Evolutionary conservation across 2,329 filamentous ascomycete species (phyloP).

Genomic region (Colletotrichum scovillei): DNA sequence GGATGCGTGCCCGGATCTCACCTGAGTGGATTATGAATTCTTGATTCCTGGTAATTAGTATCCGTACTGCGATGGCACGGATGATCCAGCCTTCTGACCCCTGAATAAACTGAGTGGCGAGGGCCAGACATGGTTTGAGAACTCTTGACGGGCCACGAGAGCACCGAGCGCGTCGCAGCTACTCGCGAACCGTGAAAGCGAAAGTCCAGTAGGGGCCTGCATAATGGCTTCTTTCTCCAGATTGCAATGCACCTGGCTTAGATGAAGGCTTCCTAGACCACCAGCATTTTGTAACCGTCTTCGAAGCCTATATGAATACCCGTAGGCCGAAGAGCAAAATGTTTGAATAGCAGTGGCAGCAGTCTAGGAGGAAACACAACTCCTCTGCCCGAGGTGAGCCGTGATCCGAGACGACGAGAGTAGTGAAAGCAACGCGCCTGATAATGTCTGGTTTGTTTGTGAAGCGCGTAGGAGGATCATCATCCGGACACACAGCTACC

Average conservation of each 20-base stretch:
- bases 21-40: not conserved
- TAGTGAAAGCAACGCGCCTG: not conserved
- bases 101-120: conserved; percentile 6
- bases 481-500: not conserved
- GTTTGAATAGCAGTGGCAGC: not conserved
- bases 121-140: not conserved
- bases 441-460: conserved; percentile 13
- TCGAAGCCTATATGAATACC: too few species aligned
- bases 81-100: conserved; percentile 19
- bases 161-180: not conserved
- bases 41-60: conserved; percentile 9
- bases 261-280: conserved; percentile 4
- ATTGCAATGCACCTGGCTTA: conserved; percentile 3
- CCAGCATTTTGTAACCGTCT: not conserved
- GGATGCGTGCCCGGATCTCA: conserved; percentile 2
- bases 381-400: conserved; percentile 3
- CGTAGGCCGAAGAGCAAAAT: not conserved
- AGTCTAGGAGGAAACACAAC: not conserved
- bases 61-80: conserved; percentile 26
- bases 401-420: not conserved
- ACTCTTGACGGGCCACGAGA: not conserved
- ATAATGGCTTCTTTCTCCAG: conserved; percentile 9
- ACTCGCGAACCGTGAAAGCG: not conserved
- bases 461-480: conserved; percentile 6
- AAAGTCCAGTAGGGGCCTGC: conserved; percentile 2